phyloP scores from a whole-genome alignment of 495 filamentous ascomycete genomes.

The Oleoguttula mirabilis region DNA sequence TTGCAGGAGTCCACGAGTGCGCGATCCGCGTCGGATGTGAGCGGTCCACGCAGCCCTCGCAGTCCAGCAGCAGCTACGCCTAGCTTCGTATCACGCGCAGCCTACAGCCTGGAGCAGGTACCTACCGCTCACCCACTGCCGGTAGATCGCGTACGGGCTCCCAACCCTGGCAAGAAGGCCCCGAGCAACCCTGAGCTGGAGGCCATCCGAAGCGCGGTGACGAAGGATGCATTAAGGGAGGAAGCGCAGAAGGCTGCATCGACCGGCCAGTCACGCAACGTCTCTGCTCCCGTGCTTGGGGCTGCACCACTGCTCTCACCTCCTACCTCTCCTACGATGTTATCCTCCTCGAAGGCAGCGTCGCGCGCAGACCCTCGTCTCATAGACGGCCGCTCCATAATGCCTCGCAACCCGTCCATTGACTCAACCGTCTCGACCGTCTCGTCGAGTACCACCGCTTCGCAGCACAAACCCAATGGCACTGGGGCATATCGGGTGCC shows the following conservation, averaged over 20 bases:
- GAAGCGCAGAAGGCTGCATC: slow-evolving; percentile 9
- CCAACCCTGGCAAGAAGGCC: slow-evolving; percentile 14
- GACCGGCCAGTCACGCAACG: slow-evolving; percentile 17
- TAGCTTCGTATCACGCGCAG: neutral
- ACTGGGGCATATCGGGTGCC: slow-evolving; percentile 52
- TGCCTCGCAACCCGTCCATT: slow-evolving; percentile 77
- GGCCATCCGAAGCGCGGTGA: slow-evolving; percentile 13
- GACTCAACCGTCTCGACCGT: slow-evolving; percentile 77
- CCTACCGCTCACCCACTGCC: neutral
- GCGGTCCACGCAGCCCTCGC: neutral
- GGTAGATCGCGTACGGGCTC: slow-evolving; percentile 6
- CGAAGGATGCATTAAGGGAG: slow-evolving; percentile 16
- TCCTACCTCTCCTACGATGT: slow-evolving; percentile 23
- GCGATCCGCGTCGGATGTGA: slow-evolving; percentile 1
- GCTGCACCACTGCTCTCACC: slow-evolving; percentile 21
- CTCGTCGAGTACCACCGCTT: slow-evolving; percentile 37
- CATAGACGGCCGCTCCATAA: slow-evolving; percentile 35
- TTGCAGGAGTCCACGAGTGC: slow-evolving; percentile 2
- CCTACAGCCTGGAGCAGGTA: neutral
- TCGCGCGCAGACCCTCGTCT: slow-evolving; percentile 7
- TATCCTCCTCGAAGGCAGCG: slow-evolving; percentile 21
- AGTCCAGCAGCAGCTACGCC: too few species aligned
- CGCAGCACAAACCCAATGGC: slow-evolving; percentile 33
- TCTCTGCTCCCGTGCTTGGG: slow-evolving; percentile 25
- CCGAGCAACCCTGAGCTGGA: slow-evolving; percentile 13